These are phyloP conservation scores for Saccharomycopsis sp. DNA, from an alignment of 805 yeast species.

Conservation along the genomic window DNA sequence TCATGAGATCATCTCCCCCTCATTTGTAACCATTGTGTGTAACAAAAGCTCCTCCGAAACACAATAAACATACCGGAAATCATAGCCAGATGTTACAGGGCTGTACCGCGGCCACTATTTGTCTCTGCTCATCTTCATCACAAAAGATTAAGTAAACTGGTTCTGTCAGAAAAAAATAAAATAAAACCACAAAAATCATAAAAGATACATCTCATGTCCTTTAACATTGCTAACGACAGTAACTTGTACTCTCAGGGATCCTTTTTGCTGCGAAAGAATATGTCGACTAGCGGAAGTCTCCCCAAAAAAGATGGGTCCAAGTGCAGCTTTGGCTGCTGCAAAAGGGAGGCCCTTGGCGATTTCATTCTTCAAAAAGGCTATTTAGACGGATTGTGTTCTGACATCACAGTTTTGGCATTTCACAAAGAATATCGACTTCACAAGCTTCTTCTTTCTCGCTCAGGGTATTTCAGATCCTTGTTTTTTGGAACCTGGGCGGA, in stretches of 20 bases:
- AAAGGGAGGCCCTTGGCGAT: conserved; percentile 23
- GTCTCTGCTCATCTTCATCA: too few species aligned
- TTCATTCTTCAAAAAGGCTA: conserved; percentile 36
- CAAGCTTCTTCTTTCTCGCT: conserved; percentile 36
- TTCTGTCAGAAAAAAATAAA: too few species aligned
- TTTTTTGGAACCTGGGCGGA: conserved; percentile 40
- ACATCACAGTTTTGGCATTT: conserved; percentile 43
- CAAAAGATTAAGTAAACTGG: too few species aligned
- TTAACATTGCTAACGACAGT: too few species aligned
- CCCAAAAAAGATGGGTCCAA: neutral
- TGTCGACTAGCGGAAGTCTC: neutral
- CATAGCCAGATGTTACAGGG: neutral
- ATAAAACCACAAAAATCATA: too few species aligned
- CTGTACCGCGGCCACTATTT: too few species aligned
- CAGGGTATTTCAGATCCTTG: conserved; percentile 42
- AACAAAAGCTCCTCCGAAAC: too few species aligned
- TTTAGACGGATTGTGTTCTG: conserved; percentile 41
- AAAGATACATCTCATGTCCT: too few species aligned
- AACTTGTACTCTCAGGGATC: neutral
- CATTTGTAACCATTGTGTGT: too few species aligned
- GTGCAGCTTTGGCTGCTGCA: conserved; percentile 29
- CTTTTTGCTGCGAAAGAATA: neutral
- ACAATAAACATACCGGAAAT: too few species aligned
- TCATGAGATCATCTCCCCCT: neutral
- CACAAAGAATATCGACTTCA: conserved; percentile 40